Percentiles rank a stretch among this genome's conserved stretches.
Evolutionary conservation across 148 eudicot genomes (phyloP).

Genomic region (Cornus controversa): DNA sequence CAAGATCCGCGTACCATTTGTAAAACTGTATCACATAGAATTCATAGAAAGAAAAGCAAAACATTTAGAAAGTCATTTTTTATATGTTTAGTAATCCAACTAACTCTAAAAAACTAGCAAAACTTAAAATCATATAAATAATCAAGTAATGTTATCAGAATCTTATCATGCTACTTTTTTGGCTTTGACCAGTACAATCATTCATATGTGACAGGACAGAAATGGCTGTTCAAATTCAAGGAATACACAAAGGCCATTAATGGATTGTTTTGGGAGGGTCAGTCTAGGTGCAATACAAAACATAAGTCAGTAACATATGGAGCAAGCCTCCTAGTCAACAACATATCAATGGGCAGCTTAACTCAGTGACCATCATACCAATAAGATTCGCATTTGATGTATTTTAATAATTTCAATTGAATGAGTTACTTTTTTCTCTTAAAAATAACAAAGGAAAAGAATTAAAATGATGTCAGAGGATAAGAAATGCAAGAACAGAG

Average conservation of each 20-base stretch:
- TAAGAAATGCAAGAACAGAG: not conserved
- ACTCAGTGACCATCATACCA: not conserved
- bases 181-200: not conserved
- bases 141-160: not conserved
- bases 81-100: too few relatives aligned
- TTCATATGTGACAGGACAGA: not conserved
- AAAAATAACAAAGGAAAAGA: not conserved
- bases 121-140: not conserved
- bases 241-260: too few relatives aligned
- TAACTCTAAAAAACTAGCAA: not conserved
- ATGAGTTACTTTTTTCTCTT: not conserved
- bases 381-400: not conserved
- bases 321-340: not conserved
- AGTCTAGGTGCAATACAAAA: too few relatives aligned
- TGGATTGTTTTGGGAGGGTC: too few relatives aligned
- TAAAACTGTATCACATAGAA: constrained; percentile 63
- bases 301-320: not conserved
- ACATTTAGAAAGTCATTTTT: not conserved
- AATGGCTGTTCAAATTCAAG: not conserved
- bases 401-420: too few relatives aligned
- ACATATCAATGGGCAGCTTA: not conserved
- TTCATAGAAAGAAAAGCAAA: constrained; percentile 16
- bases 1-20: constrained; percentile 95
- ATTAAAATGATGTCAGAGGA: not conserved
- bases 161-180: not conserved